These are phyloP conservation scores for Tylopilus subfusipes DNA, from an alignment of 768 basidiomycete species.

Conservation along the genomic window DNA sequence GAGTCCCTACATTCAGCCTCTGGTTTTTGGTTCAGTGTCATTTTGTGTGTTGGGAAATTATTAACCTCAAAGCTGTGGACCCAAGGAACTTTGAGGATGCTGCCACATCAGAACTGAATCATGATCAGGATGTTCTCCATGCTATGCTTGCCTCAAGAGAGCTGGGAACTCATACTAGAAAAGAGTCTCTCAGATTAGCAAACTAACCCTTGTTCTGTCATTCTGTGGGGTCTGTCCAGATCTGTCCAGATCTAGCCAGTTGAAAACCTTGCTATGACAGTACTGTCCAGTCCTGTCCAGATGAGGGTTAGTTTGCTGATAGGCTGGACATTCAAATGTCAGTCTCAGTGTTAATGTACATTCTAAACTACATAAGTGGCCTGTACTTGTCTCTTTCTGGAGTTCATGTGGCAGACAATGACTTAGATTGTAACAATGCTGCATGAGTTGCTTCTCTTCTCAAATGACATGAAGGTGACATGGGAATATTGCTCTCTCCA, in stretches of 20 bases:
- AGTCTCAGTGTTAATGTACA: conserved; percentile 34
- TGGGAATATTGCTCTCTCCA: not conserved
- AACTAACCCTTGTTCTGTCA: too few relatives aligned
- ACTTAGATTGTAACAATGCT: conserved; percentile 63
- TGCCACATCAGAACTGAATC: not conserved
- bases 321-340: conserved; percentile 34
- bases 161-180: conserved; percentile 39
- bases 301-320: too few relatives aligned
- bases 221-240: too few relatives aligned
- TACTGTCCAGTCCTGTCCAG: too few relatives aligned
- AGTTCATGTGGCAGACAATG: not conserved
- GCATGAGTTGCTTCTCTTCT: conserved; percentile 44
- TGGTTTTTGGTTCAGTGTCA: not conserved
- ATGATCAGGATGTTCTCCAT: not conserved
- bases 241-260: too few relatives aligned
- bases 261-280: too few relatives aligned
- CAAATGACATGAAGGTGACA: not conserved
- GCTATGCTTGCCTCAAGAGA: conserved; percentile 6
- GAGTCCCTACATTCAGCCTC: conserved; percentile 1
- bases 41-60: too few relatives aligned
- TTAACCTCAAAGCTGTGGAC: conserved; percentile 5
- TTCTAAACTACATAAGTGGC: conserved; percentile 34
- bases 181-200: conserved; percentile 39
- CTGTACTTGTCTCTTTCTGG: not conserved
- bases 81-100: conserved; percentile 5